These are phyloP conservation scores for Cryptococcus depauperatus DNA, from an alignment of 1,284 basidiomycete genomes.

Conservation along the genomic window DNA sequence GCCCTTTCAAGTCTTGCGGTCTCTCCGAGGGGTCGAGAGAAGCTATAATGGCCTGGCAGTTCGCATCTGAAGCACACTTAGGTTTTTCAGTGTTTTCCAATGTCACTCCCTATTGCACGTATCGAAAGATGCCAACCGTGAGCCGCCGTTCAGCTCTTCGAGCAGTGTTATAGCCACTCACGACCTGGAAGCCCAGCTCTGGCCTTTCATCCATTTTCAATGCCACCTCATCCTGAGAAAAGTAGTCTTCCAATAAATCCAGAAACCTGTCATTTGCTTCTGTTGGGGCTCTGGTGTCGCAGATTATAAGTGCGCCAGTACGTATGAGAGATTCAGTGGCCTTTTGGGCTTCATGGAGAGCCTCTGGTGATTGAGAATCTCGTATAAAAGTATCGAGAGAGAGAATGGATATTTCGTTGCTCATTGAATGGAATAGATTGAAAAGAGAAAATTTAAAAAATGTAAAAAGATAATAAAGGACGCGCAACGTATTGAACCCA, in stretches of 20 bases:
- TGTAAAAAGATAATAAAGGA: not conserved
- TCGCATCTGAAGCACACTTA: conserved; percentile 57
- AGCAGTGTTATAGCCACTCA: conserved; percentile 8
- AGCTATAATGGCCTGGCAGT: conserved; percentile 40
- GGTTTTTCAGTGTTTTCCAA: conserved; percentile 89
- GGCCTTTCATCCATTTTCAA: conserved; percentile 70
- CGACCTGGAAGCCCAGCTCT: conserved; percentile 54
- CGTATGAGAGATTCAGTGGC: conserved; percentile 70
- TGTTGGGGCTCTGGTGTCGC: conserved; percentile 73
- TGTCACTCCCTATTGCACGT: conserved; percentile 60
- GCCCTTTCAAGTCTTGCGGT: conserved; percentile 60
- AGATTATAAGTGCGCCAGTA: conserved; percentile 67
- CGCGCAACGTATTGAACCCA: not conserved
- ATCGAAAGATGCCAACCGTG: not conserved
- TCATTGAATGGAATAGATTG: not conserved
- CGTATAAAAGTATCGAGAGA: conserved; percentile 66
- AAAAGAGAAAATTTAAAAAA: not conserved
- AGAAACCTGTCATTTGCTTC: conserved; percentile 70
- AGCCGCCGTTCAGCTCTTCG: not conserved
- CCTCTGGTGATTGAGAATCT: conserved; percentile 49
- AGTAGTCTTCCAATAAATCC: conserved; percentile 76
- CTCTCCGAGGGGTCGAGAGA: conserved; percentile 62
- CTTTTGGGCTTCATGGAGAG: conserved; percentile 44
- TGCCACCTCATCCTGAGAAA: conserved; percentile 57
- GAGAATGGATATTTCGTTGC: conserved; percentile 55